Conservation (phyloP, 495 filamentous ascomycete species). For the Penicillium maclennaniae region DNA sequence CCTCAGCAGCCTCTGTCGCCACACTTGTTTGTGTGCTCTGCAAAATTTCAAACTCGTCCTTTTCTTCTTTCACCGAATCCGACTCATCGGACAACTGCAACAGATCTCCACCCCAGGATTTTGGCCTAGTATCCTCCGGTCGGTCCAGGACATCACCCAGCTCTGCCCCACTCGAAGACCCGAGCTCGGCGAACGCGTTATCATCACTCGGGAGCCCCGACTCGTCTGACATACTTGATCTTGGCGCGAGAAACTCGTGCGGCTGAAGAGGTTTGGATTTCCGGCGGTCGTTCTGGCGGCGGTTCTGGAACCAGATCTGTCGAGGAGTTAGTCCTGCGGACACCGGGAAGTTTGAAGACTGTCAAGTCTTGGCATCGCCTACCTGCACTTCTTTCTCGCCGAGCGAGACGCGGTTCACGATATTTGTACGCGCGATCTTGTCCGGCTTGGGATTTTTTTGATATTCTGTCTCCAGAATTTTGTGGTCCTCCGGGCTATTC, state of each 20-base stretch:
- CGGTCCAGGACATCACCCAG: constrained; percentile 21
- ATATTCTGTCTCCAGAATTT: constrained; percentile 85
- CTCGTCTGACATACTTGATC: constrained; percentile 43
- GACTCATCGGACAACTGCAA: constrained; percentile 33
- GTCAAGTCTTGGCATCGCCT: constrained; percentile 35
- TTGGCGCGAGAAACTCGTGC: constrained; percentile 67
- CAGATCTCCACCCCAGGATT: constrained; percentile 26
- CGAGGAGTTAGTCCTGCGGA: constrained; percentile 10
- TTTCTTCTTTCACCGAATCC: constrained; percentile 25
- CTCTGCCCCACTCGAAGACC: constrained; percentile 34
- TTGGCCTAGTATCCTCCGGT: constrained; percentile 15
- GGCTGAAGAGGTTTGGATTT: constrained; percentile 84
- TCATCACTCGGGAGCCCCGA: constrained; percentile 51
- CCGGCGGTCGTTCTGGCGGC: constrained; percentile 86
- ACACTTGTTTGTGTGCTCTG: constrained; percentile 39
- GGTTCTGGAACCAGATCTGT: constrained; percentile 99
- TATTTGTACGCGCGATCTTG: constrained; percentile 77
- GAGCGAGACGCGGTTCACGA: constrained; percentile 79
- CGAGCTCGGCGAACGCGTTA: constrained; percentile 32
- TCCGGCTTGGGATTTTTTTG: constrained; percentile 84
- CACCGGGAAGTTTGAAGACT: constrained; percentile 16
- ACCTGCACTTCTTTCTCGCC: constrained; percentile 99
- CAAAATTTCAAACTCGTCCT: constrained; percentile 24
- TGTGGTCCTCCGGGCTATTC: constrained; percentile 81
- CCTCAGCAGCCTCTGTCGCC: constrained; percentile 30